These are phyloP conservation scores for Fusarium sp. DNA, from an alignment of 2,329 filamentous ascomycete genomes.

Conservation along the genomic window DNA sequence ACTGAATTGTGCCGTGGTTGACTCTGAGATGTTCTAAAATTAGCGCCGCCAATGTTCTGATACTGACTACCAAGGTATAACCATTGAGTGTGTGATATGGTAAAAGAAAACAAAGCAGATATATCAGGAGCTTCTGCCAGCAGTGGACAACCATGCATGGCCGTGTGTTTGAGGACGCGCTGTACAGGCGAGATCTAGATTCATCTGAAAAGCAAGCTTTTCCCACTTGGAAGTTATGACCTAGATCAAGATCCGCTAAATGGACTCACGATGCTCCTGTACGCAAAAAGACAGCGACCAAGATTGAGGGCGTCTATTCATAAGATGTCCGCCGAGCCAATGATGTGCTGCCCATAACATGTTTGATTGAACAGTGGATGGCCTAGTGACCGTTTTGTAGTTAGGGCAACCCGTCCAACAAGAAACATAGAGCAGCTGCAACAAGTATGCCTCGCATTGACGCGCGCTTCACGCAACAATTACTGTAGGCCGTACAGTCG, in stretches of 20 bases:
- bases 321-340: slow-evolving; percentile 5
- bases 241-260: slow-evolving; percentile 2
- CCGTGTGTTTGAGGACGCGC: slow-evolving; percentile 11
- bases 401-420: slow-evolving; percentile 1
- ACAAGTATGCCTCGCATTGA: slow-evolving; percentile 38
- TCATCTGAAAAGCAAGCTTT: not conserved
- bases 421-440: slow-evolving; percentile 13
- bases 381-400: not conserved
- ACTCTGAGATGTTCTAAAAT: not conserved
- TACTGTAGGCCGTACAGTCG: not conserved
- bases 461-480: slow-evolving; percentile 33
- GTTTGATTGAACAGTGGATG: not conserved
- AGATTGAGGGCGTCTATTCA: slow-evolving; percentile 11
- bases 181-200: not conserved
- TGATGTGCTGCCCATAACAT: not conserved
- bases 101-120: not conserved
- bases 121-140: not conserved
- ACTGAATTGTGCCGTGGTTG: not conserved
- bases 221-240: not conserved
- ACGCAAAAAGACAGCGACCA: not conserved
- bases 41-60: not conserved
- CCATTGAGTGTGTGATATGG: not conserved
- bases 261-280: not conserved
- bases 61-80: not conserved
- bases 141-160: not conserved